These are phyloP conservation scores for Corylus heterophylla DNA, from an alignment of 306 rosid species.

Conservation along the genomic window DNA sequence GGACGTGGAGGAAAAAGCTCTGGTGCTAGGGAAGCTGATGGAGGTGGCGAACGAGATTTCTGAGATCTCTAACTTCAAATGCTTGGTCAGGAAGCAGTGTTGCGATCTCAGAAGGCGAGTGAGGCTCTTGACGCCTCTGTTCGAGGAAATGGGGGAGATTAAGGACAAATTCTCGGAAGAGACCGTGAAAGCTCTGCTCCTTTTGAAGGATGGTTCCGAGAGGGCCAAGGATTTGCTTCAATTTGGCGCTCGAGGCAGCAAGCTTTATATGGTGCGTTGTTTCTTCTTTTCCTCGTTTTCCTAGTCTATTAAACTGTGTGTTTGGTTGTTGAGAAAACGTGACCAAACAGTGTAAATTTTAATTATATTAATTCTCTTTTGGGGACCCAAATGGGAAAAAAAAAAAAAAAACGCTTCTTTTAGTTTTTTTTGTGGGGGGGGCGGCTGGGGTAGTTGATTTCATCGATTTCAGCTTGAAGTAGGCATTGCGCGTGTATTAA, in stretches of 20 bases:
- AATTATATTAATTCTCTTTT: background rate
- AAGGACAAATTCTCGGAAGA: constrained; percentile 3
- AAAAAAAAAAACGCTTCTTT: background rate
- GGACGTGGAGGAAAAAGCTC: background rate
- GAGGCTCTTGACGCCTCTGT: constrained; percentile 36
- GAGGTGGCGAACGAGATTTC: constrained; percentile 23
- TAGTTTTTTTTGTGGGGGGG: too few relatives aligned
- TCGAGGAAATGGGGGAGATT: constrained; percentile 22
- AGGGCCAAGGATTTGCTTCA: constrained; percentile 31
- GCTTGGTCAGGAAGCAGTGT: constrained; percentile 31
- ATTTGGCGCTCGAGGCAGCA: constrained; percentile 28
- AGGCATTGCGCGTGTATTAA: background rate
- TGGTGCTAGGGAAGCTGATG: constrained; percentile 18
- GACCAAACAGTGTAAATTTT: background rate
- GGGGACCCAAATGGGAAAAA: background rate
- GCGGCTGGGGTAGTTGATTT: background rate
- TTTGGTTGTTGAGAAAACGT: background rate
- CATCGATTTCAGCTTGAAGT: background rate
- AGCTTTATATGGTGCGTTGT: constrained; percentile 35
- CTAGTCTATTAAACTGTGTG: background rate
- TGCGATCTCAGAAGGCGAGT: constrained; percentile 36
- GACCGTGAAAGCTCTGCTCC: constrained; percentile 9
- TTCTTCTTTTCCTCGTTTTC: background rate
- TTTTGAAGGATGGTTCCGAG: constrained; percentile 17
- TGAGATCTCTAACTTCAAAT: constrained; percentile 22